Evolutionary conservation across 192 early-diverging fungal genomes (phyloP).

Genomic region (Coemansia biformis): DNA sequence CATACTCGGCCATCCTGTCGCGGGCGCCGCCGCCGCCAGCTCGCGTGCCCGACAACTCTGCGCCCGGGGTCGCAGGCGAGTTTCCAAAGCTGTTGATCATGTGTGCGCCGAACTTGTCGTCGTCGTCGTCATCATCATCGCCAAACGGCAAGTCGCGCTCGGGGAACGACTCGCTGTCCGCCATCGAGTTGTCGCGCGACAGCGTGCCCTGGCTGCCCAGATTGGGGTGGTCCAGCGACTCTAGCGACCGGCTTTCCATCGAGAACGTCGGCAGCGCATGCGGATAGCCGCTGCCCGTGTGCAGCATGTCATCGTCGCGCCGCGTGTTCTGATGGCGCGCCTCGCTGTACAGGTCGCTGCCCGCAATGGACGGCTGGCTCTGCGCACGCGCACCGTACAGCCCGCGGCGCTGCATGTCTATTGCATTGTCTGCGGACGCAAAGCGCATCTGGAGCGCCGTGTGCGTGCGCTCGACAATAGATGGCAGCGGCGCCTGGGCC

Average conservation of each 20-base stretch:
- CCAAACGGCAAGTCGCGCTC: no score
- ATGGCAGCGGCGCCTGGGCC: conserved; percentile 2
- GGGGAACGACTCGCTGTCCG: not conserved
- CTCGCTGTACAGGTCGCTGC: conserved; percentile 53
- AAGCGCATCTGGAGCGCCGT: conserved; percentile 28
- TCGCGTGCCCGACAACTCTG: no score
- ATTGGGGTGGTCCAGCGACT: conserved; percentile 45
- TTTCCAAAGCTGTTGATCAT: conserved; percentile 21
- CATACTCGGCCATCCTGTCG: not conserved
- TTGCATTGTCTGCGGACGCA: not conserved
- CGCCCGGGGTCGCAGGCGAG: no score
- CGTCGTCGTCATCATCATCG: not conserved
- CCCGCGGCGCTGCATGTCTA: not conserved
- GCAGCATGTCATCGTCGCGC: conserved; percentile 17
- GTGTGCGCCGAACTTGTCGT: conserved; percentile 4
- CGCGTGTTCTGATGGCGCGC: conserved; percentile 49
- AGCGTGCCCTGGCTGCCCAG: conserved; percentile 40
- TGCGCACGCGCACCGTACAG: conserved; percentile 21
- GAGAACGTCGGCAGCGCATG: conserved; percentile 8
- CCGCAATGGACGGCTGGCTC: conserved; percentile 55
- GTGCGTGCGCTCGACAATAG: conserved; percentile 28
- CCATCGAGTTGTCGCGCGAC: conserved; percentile 13
- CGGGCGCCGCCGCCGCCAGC: not conserved
- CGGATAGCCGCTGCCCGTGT: not conserved
- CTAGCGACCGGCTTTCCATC: conserved; percentile 14